Percentiles rank a stretch among this genome's conserved stretches.
phyloP scores from a whole-genome alignment of 1,139 yeast species.

The Saccharomyces hybrid region DNA sequence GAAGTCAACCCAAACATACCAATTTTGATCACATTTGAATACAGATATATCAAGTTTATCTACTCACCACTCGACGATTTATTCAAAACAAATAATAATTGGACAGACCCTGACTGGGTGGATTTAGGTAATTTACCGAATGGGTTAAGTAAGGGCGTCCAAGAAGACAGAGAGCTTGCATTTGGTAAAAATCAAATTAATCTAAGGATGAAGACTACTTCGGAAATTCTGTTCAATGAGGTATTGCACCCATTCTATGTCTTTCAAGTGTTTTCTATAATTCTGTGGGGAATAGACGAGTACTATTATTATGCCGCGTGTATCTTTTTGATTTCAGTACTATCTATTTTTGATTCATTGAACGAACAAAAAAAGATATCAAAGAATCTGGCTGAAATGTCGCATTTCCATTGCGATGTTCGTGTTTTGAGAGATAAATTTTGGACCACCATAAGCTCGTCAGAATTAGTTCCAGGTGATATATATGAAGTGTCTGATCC shows the following conservation, averaged over 20 bases:
- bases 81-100: slow-evolving; percentile 72
- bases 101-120: slow-evolving; percentile 79
- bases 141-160: slow-evolving; percentile 65
- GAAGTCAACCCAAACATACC: slow-evolving; percentile 43
- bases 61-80: slow-evolving; percentile 84
- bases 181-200: slow-evolving; percentile 75
- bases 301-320: slow-evolving; percentile 91
- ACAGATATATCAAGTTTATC: slow-evolving; percentile 73
- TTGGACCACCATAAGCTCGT: slow-evolving; percentile 77
- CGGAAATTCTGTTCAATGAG: slow-evolving; percentile 69
- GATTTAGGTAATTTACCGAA: slow-evolving; percentile 48
- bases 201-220: slow-evolving; percentile 62
- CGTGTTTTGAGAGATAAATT: slow-evolving; percentile 89
- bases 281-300: slow-evolving; percentile 89
- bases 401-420: slow-evolving; percentile 67
- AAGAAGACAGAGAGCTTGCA: slow-evolving; percentile 59
- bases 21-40: slow-evolving; percentile 58
- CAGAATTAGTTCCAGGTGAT: slow-evolving; percentile 94
- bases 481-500: slow-evolving; percentile 88
- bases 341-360: slow-evolving; percentile 72
- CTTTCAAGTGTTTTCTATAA: slow-evolving; percentile 84
- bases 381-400: slow-evolving; percentile 61
- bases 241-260: slow-evolving; percentile 90
- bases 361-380: slow-evolving; percentile 77
- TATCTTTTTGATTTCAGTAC: slow-evolving; percentile 74